Conservation (phyloP, 129 eudicot genomes). For the Flaveria brownii region DNA sequence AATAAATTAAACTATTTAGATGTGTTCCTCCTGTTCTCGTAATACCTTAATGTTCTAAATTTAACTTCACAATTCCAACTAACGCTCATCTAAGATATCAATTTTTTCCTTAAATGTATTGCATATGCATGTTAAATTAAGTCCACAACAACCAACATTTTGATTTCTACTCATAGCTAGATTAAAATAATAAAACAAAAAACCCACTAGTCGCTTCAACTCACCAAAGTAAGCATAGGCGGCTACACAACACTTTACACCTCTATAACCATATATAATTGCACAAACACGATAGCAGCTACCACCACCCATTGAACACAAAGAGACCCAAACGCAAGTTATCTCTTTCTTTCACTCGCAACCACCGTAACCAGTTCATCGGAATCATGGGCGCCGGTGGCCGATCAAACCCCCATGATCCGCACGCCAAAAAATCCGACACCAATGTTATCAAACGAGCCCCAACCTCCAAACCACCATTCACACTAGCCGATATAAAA, state of each 20-base stretch:
- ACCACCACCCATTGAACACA: not conserved
- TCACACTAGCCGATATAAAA: slow-evolving; percentile 38
- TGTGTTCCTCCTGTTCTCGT: too few relatives aligned
- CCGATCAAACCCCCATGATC: slow-evolving; percentile 34
- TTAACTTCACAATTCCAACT: too few relatives aligned
- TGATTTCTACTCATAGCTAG: not conserved
- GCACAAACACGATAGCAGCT: not conserved
- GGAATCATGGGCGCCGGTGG: slow-evolving; percentile 52
- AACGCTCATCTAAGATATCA: too few relatives aligned
- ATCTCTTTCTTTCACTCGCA: not conserved
- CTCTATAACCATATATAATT: not conserved
- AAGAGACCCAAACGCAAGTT: not conserved
- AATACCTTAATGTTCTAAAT: too few relatives aligned
- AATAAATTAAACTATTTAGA: too few relatives aligned
- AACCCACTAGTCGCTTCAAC: not conserved
- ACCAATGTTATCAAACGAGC: slow-evolving; percentile 24
- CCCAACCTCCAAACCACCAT: slow-evolving; percentile 40
- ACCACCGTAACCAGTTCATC: not conserved
- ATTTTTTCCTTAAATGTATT: too few relatives aligned
- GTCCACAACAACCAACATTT: not conserved
- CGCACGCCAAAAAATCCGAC: slow-evolving; percentile 16
- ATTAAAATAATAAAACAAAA: not conserved
- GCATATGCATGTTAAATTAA: too few relatives aligned
- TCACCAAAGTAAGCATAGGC: slow-evolving; percentile 19
- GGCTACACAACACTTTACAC: not conserved